Evolutionary conservation across 2,329 filamentous ascomycete genomes (phyloP), one percentile per base, ranked within the genome.

Genomic region (Aspergillus texensis): DNA sequence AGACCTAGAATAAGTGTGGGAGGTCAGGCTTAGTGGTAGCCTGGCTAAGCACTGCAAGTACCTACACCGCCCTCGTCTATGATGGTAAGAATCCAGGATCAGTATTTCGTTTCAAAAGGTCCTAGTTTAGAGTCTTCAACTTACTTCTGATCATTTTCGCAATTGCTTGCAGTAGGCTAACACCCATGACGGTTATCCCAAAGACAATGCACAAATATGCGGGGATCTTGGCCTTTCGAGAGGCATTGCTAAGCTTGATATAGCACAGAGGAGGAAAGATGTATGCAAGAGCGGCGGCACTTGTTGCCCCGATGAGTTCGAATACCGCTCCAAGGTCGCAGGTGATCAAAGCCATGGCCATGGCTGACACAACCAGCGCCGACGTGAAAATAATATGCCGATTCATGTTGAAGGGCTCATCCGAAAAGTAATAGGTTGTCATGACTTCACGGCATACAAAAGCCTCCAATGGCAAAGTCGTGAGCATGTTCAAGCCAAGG

Each of bases 401-500:
- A 67, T 89, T 89, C 71, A 93, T 88, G 76, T 93, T 89, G 81
- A 94, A 96, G 0, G 91, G 90, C 69, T 92, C 86, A 62, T 85
- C 81, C 1, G 87, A 85, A 68, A 89, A 90, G 77, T 86, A 91
- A 75, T 96, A 97, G 67, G 92, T 93, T 70, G 92, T 87, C 92
- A 97, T 96, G 67, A 97, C 94, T 79, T 97, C 95, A 73, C 95
- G 88, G 79, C 95, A 99, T 60, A 99, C 95, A 77, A 99, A 99
- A 19, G 93, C 94, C 83, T 99, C 95, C 64, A 99, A 89, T 0
- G 95, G 95, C 41, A 99, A 84, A 1, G 95, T 98, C 16, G 95
- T 97, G 72, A 99, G 88, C 95, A 99, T 99, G 84, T 99, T 99
- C 69, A 99, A 86, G 2, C 95, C 95, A 75, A 99, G 98, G 80